Conservation (phyloP, 2,329 filamentous ascomycete species). For the Ophiocordyceps camponoti-floridani region DNA sequence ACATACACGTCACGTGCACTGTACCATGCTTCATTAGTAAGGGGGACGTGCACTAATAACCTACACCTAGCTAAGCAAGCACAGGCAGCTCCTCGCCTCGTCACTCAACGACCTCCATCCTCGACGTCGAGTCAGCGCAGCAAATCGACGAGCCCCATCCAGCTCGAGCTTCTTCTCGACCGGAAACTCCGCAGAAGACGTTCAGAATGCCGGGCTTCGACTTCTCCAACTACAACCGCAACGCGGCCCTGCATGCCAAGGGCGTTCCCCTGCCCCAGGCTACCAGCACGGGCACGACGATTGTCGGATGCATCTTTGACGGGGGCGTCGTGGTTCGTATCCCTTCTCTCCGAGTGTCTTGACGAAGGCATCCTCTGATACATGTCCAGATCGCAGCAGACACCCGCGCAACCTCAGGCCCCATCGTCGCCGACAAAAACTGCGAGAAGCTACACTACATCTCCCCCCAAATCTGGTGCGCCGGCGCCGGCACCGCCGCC, state of each 20-base stretch:
- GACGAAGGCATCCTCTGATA: too few species aligned
- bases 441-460: conserved; percentile 99
- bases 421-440: conserved; percentile 99
- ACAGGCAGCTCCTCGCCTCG: conserved; percentile 35
- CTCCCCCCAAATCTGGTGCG: conserved; percentile 96
- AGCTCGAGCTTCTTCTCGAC: conserved; percentile 8
- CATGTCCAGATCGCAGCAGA: conserved; percentile 97
- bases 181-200: not conserved
- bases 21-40: too few species aligned
- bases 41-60: too few species aligned
- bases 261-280: conserved; percentile 93
- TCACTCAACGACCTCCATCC: conserved; percentile 13
- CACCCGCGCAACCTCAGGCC: conserved; percentile 89
- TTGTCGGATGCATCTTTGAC: conserved; percentile 92
- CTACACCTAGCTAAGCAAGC: too few species aligned
- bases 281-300: conserved; percentile 96
- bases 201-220: conserved; percentile 85
- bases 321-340: conserved; percentile 76
- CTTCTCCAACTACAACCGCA: conserved; percentile 99
- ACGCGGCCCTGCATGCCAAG: conserved; percentile 83
- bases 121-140: too few species aligned
- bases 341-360: not conserved
- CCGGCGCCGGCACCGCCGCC: conserved; percentile 89
- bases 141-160: too few species aligned
- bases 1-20: too few species aligned